A percentile compares a stretch with the other conserved stretches of the same genome.
Evolutionary conservation across 495 filamentous ascomycete species (phyloP).

Genomic region (Podospora sp.): DNA sequence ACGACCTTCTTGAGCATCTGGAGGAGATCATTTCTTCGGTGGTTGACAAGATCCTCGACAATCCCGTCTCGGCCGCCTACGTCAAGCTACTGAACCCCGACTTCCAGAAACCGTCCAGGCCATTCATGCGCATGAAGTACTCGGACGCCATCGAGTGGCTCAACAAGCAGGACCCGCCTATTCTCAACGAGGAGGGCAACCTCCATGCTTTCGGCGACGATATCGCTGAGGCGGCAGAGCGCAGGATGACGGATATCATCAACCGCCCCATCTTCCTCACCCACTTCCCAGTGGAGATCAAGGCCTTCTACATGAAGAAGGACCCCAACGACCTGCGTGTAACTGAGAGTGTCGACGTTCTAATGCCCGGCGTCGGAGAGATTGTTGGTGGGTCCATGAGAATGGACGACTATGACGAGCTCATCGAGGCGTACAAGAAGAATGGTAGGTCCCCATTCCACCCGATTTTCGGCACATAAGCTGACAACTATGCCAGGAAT

Average conservation of each 20-base stretch:
- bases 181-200: conserved; percentile 88
- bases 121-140: conserved; percentile 96
- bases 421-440: conserved; percentile 84
- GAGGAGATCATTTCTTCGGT: conserved; percentile 89
- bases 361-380: conserved; percentile 85
- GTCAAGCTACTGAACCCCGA: conserved; percentile 84
- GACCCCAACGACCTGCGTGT: conserved; percentile 79
- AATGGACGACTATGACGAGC: conserved; percentile 89
- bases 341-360: conserved; percentile 92
- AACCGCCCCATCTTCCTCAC: conserved; percentile 94
- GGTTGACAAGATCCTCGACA: conserved; percentile 70
- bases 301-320: conserved; percentile 99
- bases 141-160: conserved; percentile 93
- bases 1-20: conserved; percentile 86
- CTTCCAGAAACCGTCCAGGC: conserved; percentile 80
- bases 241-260: conserved; percentile 95
- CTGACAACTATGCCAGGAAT: conserved; percentile 47
- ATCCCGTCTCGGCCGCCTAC: conserved; percentile 67
- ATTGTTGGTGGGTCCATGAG: conserved; percentile 98
- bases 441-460: conserved; percentile 51
- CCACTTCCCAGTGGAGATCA: conserved; percentile 96
- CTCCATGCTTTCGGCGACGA: conserved; percentile 93
- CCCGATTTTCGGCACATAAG: neutral
- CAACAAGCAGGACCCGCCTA: conserved; percentile 71
- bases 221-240: conserved; percentile 97